Conservation (phyloP, 371 early-diverging fungal species). For the Mucor velutinosus region DNA sequence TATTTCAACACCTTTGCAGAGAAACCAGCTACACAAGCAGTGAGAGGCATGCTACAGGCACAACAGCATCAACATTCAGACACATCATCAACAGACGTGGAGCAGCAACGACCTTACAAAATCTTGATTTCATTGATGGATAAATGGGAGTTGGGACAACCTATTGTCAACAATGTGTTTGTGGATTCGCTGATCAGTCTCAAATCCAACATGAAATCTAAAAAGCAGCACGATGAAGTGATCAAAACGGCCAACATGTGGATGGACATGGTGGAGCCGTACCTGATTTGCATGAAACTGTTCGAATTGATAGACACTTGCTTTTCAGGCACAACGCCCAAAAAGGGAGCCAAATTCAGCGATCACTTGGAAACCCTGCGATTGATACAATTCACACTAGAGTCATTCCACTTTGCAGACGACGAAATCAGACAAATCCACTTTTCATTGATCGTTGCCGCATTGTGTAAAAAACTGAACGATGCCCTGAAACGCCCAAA, state of each 20-base stretch:
- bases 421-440: conserved; percentile 83
- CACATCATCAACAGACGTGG: conserved; percentile 34
- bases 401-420: conserved; percentile 72
- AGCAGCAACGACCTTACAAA: conserved; percentile 73
- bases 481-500: conserved; percentile 27
- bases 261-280: conserved; percentile 86
- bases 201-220: conserved; percentile 37
- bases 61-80: conserved; percentile 19
- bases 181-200: conserved; percentile 71
- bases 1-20: conserved; percentile 45
- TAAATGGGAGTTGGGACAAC: conserved; percentile 81
- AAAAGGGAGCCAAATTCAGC: not conserved
- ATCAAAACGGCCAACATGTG: conserved; percentile 86
- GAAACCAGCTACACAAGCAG: conserved; percentile 48
- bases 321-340: conserved; percentile 28
- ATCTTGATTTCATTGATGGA: conserved; percentile 87
- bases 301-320: conserved; percentile 55
- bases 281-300: conserved; percentile 77
- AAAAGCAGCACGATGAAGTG: conserved; percentile 42
- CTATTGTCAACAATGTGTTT: conserved; percentile 73
- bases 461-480: conserved; percentile 59
- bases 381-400: conserved; percentile 68
- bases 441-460: conserved; percentile 71
- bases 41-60: conserved; percentile 59
- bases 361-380: conserved; percentile 42